Evolutionary conservation across 352 stramenopile genomes (phyloP).

Genomic region (Blastocystis sp.): DNA sequence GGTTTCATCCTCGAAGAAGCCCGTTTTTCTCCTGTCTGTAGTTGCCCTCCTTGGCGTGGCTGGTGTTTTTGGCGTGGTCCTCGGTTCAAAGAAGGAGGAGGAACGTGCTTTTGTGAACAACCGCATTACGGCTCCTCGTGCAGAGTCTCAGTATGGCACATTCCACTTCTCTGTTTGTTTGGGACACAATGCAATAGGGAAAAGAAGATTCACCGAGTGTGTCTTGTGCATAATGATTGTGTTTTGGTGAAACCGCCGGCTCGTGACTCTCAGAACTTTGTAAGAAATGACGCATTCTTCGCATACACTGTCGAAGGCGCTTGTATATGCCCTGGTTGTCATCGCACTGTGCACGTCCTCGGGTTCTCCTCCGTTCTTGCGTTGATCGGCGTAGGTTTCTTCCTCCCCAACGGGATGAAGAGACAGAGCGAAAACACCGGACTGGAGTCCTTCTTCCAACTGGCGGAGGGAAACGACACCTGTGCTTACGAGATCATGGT

Average conservation of each 20-base stretch:
- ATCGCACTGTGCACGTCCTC: constrained; percentile 38
- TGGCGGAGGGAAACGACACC: constrained; percentile 23
- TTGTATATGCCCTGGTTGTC: constrained; percentile 48
- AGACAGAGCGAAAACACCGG: not conserved
- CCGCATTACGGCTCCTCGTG: not conserved
- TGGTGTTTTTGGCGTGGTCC: not conserved
- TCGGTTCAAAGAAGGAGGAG: not conserved
- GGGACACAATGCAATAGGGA: no score
- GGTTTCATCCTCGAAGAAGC: not conserved
- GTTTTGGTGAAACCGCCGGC: not conserved
- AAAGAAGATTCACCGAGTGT: no score
- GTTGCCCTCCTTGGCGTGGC: not conserved
- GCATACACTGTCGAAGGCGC: constrained; percentile 19
- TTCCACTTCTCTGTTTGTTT: not conserved
- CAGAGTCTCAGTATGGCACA: not conserved
- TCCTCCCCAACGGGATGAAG: not conserved
- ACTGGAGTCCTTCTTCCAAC: not conserved
- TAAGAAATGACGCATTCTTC: not conserved
- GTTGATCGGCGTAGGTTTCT: constrained; percentile 4
- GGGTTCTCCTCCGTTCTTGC: not conserved
- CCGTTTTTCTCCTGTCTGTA: not conserved
- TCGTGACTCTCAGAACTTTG: not conserved
- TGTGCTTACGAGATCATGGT: constrained; percentile 69
- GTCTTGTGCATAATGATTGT: not conserved
- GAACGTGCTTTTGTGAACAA: constrained; percentile 6